These are phyloP conservation scores for Peronospora belbahrii DNA, from an alignment of 352 stramenopile genomes.

Conservation along the genomic window DNA sequence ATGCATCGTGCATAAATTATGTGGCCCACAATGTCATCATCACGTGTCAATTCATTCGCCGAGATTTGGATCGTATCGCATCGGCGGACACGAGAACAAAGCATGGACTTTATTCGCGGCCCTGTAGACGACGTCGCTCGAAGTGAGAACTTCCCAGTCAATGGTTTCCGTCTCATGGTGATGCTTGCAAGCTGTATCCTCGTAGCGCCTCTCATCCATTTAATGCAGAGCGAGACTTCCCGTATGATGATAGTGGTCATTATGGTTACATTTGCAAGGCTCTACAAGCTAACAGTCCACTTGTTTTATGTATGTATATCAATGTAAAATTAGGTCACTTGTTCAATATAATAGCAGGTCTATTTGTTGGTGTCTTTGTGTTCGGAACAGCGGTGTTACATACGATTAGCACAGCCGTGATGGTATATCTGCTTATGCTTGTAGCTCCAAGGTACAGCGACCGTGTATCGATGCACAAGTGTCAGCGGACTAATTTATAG, in stretches of 20 bases:
- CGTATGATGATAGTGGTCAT: constrained; percentile 27
- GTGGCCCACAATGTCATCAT: constrained; percentile 22
- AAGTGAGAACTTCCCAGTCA: constrained; percentile 67
- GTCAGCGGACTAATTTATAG: constrained; percentile 1
- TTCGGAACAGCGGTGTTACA: constrained; percentile 77
- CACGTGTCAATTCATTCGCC: too few relatives aligned
- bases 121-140: constrained; percentile 57
- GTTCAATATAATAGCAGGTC: constrained; percentile 57
- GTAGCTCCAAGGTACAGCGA: constrained; percentile 42
- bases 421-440: constrained; percentile 66
- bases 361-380: constrained; percentile 65
- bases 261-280: not conserved
- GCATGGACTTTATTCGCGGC: constrained; percentile 54
- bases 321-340: constrained; percentile 59
- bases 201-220: constrained; percentile 57
- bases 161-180: constrained; percentile 72
- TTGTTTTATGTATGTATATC: too few relatives aligned
- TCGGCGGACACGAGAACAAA: too few relatives aligned
- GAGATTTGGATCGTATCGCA: too few relatives aligned
- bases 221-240: constrained; percentile 43
- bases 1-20: too few relatives aligned
- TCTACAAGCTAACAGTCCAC: not conserved
- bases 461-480: not conserved
- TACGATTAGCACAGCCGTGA: constrained; percentile 46
- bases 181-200: constrained; percentile 56